A percentile compares a stretch with the other conserved stretches of the same genome.
These are phyloP conservation scores for Hyphopichia burtonii DNA, from an alignment of 1,139 yeast species.

Conservation along the genomic window DNA sequence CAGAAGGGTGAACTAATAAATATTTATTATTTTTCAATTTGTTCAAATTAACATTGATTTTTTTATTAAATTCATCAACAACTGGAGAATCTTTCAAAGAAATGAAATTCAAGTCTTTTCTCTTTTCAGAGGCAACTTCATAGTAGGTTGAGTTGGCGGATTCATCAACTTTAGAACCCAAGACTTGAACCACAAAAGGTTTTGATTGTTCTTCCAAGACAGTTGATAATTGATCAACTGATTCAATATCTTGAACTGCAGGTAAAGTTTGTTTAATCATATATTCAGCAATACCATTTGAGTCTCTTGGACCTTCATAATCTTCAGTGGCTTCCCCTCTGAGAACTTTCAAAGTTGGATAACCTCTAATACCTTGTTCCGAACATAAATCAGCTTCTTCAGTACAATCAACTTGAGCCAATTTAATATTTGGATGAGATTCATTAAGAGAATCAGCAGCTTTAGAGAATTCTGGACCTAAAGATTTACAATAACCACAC, in stretches of 20 bases:
- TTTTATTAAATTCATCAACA: conserved; percentile 22
- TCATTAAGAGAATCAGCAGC: conserved; percentile 79
- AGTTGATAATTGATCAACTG: conserved; percentile 49
- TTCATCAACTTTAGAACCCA: conserved; percentile 30
- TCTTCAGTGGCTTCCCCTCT: conserved; percentile 60
- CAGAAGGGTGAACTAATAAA: conserved; percentile 38
- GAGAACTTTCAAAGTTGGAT: conserved; percentile 88
- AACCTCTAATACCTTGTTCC: conserved; percentile 76
- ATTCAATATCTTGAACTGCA: conserved; percentile 57
- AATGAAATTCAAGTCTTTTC: conserved; percentile 64
- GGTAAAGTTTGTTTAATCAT: conserved; percentile 87
- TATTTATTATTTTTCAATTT: conserved; percentile 26
- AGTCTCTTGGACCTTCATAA: conserved; percentile 82
- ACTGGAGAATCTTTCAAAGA: conserved; percentile 47
- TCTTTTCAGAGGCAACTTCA: conserved; percentile 53
- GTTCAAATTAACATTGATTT: conserved; percentile 18
- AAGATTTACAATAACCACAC: conserved; percentile 97
- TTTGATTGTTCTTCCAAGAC: conserved; percentile 46
- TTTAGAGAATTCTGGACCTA: conserved; percentile 85
- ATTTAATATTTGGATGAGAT: conserved; percentile 57
- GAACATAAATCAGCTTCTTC: conserved; percentile 80
- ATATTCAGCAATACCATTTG: conserved; percentile 72
- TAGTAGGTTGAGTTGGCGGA: conserved; percentile 48
- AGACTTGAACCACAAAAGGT: conserved; percentile 56
- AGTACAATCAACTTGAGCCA: conserved; percentile 93